phyloP scores from a whole-genome alignment of 208 protist species.

The Trypanosoma avium region DNA sequence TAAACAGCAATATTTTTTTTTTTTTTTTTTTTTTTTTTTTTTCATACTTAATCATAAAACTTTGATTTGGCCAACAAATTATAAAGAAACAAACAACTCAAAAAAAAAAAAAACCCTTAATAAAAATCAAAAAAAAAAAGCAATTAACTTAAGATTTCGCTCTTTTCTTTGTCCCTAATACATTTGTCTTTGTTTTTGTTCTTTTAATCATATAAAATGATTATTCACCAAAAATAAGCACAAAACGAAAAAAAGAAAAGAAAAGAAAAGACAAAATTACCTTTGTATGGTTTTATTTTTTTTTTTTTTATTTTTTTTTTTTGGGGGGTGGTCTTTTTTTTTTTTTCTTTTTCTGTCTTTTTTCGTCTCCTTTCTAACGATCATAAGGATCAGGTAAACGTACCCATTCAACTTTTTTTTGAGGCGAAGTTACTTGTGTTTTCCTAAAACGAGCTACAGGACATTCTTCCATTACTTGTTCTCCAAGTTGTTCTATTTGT shows the following conservation, averaged over 20 bases:
- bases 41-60: neutral
- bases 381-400: slow-evolving; percentile 70
- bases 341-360: neutral
- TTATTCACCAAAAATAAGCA: too few species aligned
- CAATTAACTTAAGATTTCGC: too few species aligned
- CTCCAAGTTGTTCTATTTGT: slow-evolving; percentile 86
- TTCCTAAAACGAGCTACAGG: slow-evolving; percentile 86
- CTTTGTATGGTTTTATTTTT: neutral
- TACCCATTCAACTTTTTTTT: slow-evolving; percentile 82
- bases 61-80: too few species aligned
- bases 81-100: neutral
- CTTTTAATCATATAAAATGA: too few species aligned
- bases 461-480: slow-evolving; percentile 84
- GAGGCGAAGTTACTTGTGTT: slow-evolving; percentile 53
- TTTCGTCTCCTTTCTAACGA: slow-evolving; percentile 41
- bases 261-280: too few species aligned
- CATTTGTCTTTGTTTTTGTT: too few species aligned
- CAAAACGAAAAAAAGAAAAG: too few species aligned
- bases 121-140: neutral
- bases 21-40: neutral
- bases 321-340: neutral
- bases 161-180: too few species aligned
- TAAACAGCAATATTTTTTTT: neutral
- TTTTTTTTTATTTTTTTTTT: neutral
- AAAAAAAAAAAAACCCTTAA: neutral